Evolutionary conservation across 2,329 filamentous ascomycete species (phyloP), one percentile per base, ranked within the genome.

Genomic region (Atkinsonella texensis): DNA sequence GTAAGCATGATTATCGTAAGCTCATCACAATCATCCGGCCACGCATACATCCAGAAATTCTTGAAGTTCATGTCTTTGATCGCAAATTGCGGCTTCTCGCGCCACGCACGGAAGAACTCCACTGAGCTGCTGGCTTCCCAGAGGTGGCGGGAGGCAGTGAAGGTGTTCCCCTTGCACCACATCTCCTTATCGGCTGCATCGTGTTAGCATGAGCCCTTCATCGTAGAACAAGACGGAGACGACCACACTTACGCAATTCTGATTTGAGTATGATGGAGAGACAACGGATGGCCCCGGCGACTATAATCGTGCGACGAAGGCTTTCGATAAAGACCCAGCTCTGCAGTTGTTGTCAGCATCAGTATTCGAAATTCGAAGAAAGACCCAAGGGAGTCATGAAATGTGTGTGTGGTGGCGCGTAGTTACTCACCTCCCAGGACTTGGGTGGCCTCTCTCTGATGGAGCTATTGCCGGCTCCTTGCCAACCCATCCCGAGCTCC

Each of bases 281-380:
- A 48, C 63, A 68, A 7, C 64, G 57, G 23, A 69, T 62, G 1
- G 62, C 58, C 41, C 61, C 59, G 0, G 62, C 56, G 52, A 67
- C 63, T 52, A 73, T 53, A 12, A 64, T 56, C 0, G 69, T 73
- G 40, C 70, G 64, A 15, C 71, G 63, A 7, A 65, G 59, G 52
- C 68, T 70, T 59, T 74, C 72, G 4, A 68, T 59, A 13, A 74
- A 63, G 10, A 74, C 52, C 72, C 72, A 74, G 13, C 60, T 58
- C 66, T 68, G 23, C 11, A 28, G 2, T n/a, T 28, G 6, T 28
- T 2, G 31, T 50, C 18, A 51, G 42, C 28, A 49, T 18, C 15
- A 42, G 23, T 23, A 40, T 12, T 40, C 10, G 28, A 46, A 17
- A 40, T 12, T 40, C 10, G 28, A 46, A 28, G n/a, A 38, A 20